phyloP scores from a whole-genome alignment of 768 basidiomycete genomes.

The Lentinus brumalis region DNA sequence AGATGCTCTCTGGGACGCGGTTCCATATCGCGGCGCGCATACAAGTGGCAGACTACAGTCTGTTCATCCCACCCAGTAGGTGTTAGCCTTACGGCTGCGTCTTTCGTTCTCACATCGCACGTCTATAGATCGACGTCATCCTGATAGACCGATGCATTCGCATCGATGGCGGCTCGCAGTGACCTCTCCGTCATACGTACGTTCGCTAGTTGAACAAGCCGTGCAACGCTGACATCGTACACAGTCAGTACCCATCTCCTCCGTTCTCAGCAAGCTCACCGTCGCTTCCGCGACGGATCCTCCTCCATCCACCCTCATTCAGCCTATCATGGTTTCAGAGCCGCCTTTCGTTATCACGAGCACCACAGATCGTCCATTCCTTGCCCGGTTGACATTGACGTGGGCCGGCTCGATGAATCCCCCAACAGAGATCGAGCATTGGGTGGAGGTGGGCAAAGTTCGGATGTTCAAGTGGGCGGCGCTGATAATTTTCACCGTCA shows the following conservation, averaged over 20 bases:
- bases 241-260: slow-evolving; percentile 38
- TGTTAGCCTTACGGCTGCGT: not conserved
- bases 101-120: not conserved
- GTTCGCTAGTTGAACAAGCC: slow-evolving; percentile 19
- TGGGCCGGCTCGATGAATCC: slow-evolving; percentile 47
- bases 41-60: slow-evolving; percentile 45
- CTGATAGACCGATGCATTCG: slow-evolving; percentile 31
- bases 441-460: slow-evolving; percentile 45
- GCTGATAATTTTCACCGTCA: not conserved
- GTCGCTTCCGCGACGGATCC: slow-evolving; percentile 41
- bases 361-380: slow-evolving; percentile 47
- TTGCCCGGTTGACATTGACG: slow-evolving; percentile 42
- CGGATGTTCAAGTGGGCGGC: not conserved
- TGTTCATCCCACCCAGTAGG: slow-evolving; percentile 45
- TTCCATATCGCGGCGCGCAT: slow-evolving; percentile 51
- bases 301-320: slow-evolving; percentile 37
- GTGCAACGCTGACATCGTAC: not conserved
- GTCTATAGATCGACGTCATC: slow-evolving; percentile 35
- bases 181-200: slow-evolving; percentile 49
- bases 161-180: slow-evolving; percentile 52
- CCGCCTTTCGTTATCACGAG: slow-evolving; percentile 44
- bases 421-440: slow-evolving; percentile 48
- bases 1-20: slow-evolving; percentile 33
- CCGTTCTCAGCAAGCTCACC: slow-evolving; percentile 35
- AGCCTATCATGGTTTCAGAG: slow-evolving; percentile 35